Conservation (phyloP, 208 protist species). For the Perkinsela sp. region DNA sequence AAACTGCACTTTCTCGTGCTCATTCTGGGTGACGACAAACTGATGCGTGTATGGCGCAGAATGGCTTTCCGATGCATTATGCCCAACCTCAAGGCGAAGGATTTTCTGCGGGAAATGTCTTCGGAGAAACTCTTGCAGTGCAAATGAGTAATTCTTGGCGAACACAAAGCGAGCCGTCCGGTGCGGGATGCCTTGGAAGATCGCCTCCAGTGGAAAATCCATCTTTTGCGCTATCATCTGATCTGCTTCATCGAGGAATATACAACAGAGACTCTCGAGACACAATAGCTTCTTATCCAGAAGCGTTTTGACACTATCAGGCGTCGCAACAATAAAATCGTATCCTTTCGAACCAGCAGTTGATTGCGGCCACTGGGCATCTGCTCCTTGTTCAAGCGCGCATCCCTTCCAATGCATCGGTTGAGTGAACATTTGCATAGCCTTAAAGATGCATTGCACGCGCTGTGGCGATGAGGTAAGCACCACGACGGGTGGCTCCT, state of each 20-base stretch:
- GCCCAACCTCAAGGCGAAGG: not conserved
- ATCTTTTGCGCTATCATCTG: not conserved
- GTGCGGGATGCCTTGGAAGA: not conserved
- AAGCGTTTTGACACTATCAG: not conserved
- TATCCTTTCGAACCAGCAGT: not conserved
- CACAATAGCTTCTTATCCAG: not conserved
- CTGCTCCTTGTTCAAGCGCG: not conserved
- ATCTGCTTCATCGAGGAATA: not conserved
- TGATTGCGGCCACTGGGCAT: not conserved
- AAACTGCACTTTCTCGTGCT: not conserved
- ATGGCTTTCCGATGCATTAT: not conserved
- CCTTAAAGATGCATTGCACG: not conserved
- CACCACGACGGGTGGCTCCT: not conserved
- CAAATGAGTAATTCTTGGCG: not conserved
- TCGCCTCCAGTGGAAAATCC: not conserved
- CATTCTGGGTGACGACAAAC: not conserved
- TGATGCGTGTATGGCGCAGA: too few species aligned
- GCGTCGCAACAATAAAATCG: not conserved
- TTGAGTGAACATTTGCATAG: not conserved
- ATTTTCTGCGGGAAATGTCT: not conserved
- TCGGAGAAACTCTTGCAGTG: not conserved
- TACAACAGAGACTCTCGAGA: not conserved
- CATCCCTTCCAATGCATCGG: not conserved
- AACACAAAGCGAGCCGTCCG: not conserved
- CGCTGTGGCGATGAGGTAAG: not conserved